Conservation (phyloP, 2,329 filamentous ascomycete genomes). For the Clarireedia sp. region DNA sequence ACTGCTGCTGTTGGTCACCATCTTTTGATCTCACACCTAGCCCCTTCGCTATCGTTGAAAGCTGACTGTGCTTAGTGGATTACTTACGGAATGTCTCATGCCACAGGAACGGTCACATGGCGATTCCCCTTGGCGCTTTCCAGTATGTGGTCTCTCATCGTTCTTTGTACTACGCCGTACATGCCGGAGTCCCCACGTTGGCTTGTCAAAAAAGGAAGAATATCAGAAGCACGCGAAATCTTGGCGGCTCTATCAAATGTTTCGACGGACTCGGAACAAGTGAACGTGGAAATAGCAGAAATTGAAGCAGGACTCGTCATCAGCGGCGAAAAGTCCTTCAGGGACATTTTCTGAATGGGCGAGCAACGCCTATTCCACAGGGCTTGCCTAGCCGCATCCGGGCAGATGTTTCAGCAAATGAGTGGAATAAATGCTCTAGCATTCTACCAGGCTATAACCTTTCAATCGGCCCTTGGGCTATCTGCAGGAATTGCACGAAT, state of each 20-base stretch:
- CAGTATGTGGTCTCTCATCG: slow-evolving; percentile 50
- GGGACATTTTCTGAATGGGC: slow-evolving; percentile 41
- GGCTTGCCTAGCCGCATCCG: slow-evolving; percentile 41
- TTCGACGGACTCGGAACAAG: slow-evolving; percentile 41
- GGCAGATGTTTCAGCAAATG: slow-evolving; percentile 46
- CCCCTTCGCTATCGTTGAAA: background rate
- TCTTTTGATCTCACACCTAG: background rate
- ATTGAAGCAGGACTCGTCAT: slow-evolving; percentile 62
- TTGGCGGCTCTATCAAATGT: slow-evolving; percentile 35
- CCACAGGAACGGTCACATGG: slow-evolving; percentile 44
- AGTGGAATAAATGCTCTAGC: slow-evolving; percentile 37
- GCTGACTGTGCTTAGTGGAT: slow-evolving; percentile 43
- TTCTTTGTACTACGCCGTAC: slow-evolving; percentile 43
- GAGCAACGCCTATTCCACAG: slow-evolving; percentile 47
- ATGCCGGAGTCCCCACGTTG: slow-evolving; percentile 45
- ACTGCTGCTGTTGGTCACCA: slow-evolving; percentile 7
- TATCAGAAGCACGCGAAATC: slow-evolving; percentile 37
- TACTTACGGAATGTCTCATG: slow-evolving; percentile 48
- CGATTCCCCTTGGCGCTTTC: slow-evolving; percentile 54
- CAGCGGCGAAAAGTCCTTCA: slow-evolving; percentile 28
- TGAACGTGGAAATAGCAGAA: slow-evolving; percentile 44
- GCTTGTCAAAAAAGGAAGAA: slow-evolving; percentile 37
- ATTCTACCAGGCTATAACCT: slow-evolving; percentile 43
- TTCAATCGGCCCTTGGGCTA: slow-evolving; percentile 40
- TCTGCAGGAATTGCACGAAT: slow-evolving; percentile 42